phyloP scores from a whole-genome alignment of 768 basidiomycete genomes.

The Hydnum rufescens region DNA sequence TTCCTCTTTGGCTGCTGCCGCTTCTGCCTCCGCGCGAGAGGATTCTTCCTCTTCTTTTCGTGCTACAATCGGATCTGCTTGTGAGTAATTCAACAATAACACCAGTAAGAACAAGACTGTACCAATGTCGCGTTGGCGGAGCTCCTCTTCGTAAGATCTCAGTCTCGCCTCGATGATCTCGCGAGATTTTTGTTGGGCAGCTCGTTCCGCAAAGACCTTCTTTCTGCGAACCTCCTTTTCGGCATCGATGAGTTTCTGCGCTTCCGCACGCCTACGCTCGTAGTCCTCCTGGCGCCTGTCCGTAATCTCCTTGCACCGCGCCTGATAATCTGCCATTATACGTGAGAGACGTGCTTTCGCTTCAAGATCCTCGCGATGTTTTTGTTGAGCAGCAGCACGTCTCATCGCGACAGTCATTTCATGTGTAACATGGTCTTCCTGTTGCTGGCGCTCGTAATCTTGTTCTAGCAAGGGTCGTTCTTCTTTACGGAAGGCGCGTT shows the following conservation, averaged over 20 bases:
- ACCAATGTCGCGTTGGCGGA: background rate
- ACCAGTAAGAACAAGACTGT: conserved; percentile 1
- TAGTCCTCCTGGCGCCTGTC: conserved; percentile 46
- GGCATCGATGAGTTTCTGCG: conserved; percentile 52
- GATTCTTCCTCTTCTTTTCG: conserved; percentile 33
- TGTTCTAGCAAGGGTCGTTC: conserved; percentile 67
- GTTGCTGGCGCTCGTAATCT: conserved; percentile 78
- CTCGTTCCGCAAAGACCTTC: conserved; percentile 35
- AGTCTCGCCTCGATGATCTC: conserved; percentile 24
- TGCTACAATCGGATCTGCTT: conserved; percentile 7
- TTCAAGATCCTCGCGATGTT: conserved; percentile 46
- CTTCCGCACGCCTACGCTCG: conserved; percentile 33
- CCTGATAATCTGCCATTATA: conserved; percentile 51
- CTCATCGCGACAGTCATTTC: conserved; percentile 37
- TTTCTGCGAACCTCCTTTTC: conserved; percentile 61
- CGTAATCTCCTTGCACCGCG: conserved; percentile 32
- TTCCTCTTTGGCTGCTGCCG: conserved; percentile 26
- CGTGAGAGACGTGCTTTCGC: conserved; percentile 56
- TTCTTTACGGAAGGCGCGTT: conserved; percentile 86
- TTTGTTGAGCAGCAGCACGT: conserved; percentile 30
- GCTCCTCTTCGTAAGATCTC: conserved; percentile 24
- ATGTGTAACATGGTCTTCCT: conserved; percentile 50
- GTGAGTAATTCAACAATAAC: background rate
- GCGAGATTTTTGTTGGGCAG: conserved; percentile 28
- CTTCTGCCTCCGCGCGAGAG: conserved; percentile 30